Percentiles rank a stretch among this genome's conserved stretches.
These are phyloP conservation scores for Limonomyces culmigenus DNA, from an alignment of 1,284 basidiomycete genomes.

Conservation along the genomic window DNA sequence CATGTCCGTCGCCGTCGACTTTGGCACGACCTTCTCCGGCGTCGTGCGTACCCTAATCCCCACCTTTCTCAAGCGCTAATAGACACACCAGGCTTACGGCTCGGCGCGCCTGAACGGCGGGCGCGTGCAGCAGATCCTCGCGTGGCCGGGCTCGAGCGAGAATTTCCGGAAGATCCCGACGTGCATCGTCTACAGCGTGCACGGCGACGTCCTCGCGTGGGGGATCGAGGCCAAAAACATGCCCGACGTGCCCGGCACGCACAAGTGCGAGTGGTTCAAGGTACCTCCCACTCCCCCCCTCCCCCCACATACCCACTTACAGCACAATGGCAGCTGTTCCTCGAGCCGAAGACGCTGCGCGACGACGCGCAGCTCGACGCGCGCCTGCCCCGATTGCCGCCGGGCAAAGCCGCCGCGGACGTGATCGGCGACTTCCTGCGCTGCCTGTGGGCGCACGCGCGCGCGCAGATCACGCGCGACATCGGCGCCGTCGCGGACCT, in stretches of 20 bases:
- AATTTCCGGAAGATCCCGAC: conserved; percentile 72
- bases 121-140: conserved; percentile 58
- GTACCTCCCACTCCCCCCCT: background rate
- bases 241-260: conserved; percentile 42
- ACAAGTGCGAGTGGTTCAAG: conserved; percentile 50
- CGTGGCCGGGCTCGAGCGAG: conserved; percentile 65
- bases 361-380: conserved; percentile 51
- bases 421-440: conserved; percentile 65
- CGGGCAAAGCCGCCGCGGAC: conserved; percentile 55
- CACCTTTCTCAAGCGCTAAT: background rate
- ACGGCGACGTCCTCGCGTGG: conserved; percentile 57
- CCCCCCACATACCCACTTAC: background rate
- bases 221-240: conserved; percentile 69
- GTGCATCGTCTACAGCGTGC: conserved; percentile 57
- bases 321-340: conserved; percentile 70
- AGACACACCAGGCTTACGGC: conserved; percentile 57
- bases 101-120: conserved; percentile 69
- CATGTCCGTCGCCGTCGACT: conserved; percentile 67
- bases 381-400: conserved; percentile 65
- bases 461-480: conserved; percentile 66
- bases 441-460: conserved; percentile 71
- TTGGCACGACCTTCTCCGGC: conserved; percentile 70
- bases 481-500: conserved; percentile 70
- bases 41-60: no score
- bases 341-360: conserved; percentile 60